Percentiles rank a stretch among this genome's conserved stretches.
These are phyloP conservation scores for Perilla frutescens DNA, from an alignment of 257 asterid species.

Conservation along the genomic window DNA sequence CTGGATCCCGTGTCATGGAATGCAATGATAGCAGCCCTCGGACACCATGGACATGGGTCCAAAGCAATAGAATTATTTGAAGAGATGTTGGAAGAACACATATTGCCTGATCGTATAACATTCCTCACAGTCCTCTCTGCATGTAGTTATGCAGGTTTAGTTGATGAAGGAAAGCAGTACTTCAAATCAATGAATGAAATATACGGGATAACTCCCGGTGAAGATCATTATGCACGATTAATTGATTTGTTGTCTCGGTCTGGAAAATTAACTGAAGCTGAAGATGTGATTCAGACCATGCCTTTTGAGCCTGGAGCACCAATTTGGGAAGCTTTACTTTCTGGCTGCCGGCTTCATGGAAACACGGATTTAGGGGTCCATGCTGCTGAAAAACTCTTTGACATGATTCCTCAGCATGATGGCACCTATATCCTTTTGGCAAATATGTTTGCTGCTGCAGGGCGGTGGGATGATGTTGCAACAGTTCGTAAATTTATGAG, in stretches of 20 bases:
- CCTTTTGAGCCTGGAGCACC: slow-evolving; percentile 70
- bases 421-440: slow-evolving; percentile 77
- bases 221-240: slow-evolving; percentile 76
- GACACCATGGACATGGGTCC: slow-evolving; percentile 70
- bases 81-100: slow-evolving; percentile 63
- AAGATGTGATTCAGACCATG: slow-evolving; percentile 52
- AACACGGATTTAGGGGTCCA: slow-evolving; percentile 63
- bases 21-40: slow-evolving; percentile 77
- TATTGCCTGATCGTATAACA: slow-evolving; percentile 67
- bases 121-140: slow-evolving; percentile 74
- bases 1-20: slow-evolving; percentile 78
- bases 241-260: slow-evolving; percentile 67
- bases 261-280: slow-evolving; percentile 64
- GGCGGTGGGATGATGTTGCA: slow-evolving; percentile 62
- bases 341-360: slow-evolving; percentile 71
- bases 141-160: slow-evolving; percentile 73
- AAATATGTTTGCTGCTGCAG: slow-evolving; percentile 62
- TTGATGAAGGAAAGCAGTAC: slow-evolving; percentile 57
- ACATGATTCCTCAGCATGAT: slow-evolving; percentile 66
- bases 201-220: slow-evolving; percentile 61
- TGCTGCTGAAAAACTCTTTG: slow-evolving; percentile 67
- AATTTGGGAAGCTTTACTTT: slow-evolving; percentile 73
- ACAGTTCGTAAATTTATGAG: slow-evolving; percentile 67
- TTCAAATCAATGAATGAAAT: slow-evolving; percentile 52
- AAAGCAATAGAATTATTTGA: slow-evolving; percentile 56